Base-by-base conservation (phyloP, 139 green algal species). In the Ettlia oleoabundans region DNA sequence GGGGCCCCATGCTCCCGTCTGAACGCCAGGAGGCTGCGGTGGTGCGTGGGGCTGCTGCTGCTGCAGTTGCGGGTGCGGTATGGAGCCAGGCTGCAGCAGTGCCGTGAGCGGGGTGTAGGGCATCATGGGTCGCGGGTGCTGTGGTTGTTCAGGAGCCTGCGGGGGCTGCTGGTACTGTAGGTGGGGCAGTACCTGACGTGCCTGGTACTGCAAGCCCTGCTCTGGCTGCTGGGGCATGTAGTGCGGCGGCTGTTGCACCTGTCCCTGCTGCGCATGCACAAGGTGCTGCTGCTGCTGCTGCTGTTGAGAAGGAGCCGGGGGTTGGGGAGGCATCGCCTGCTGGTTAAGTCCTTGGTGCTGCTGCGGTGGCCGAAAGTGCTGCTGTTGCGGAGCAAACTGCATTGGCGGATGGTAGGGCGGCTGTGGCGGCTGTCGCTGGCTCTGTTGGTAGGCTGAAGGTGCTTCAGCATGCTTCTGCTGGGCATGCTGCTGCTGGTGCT, bases 401-500 rank as follows among this genome's bases (percentile, higher is more conserved):
- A 13, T 38, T 43, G 15, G 24, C 43, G 71, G 76, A n/a, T 55
- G 62, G 37, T 64, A 55, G 26, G 19, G 6, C 64, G 32, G 24
- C 47, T 84, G 66, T 33, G 71, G 77, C 18, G 65, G 63, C 22
- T 47, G 52, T 47, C 74, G 84, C 84, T 66, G 35, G 4, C 73
- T 63, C 61, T 76, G 78, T 3, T n/a, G 81, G 7, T 19, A 24
- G 18, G 69, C 61, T 28, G 30, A 24, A n/a, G 26, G 67, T 30
- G 28, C 4, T 1, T 21, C 1, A 30, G 42, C 43, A 26, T 76
- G 66, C 47, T 63, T 13, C 68, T 67, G n/a, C 61, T 62, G 68
- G 0, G 26, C 38, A 18, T 72, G 72, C 65, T 78, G 83, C 72
- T 78, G 80, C 71, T 82, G 63, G n/a, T 82, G 74, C 37, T 82